Evolutionary conservation across 257 asterid species (phyloP), one percentile per base, ranked within the genome.

Genomic region (Solanum peruvianum): DNA sequence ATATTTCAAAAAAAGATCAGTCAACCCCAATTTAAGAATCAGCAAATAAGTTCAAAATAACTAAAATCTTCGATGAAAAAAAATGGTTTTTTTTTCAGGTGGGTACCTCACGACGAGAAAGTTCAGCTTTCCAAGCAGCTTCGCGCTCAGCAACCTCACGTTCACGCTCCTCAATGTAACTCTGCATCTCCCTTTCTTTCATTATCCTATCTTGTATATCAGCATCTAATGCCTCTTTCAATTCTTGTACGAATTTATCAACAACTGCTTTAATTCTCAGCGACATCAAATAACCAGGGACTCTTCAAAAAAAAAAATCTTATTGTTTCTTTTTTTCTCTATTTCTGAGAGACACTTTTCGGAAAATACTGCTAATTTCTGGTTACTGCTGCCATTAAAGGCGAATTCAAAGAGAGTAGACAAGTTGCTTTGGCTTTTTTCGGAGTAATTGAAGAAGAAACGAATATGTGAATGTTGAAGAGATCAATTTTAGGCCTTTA

Each of bases 151-250:
- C 98, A 70, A 97, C 99, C 91, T 97, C 99, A 6, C 99, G 98
- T 85, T 97, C 98, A 6, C 99, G 96, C 86, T 97, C 98, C 88
- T 94, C 98, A 5, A 97, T 97, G 89, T 97, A 97, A 90, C 99
- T 95, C 94, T 97, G 99, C 99, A 97, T 94, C 95, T 97, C 99
- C 88, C 98, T 91, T 88, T 97, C 99, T 93, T 97, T 97, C 99
- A 97, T 94, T 71, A 94, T 92, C 89, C 99, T 90, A 87, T 97
- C 99, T 89, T 95, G 98, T 89, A 95, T 94, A 91, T 97, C 98
- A 13, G 99, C 99, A 91, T 95, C 98, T 66, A 97, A 91, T 60
- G 99, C 99, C 87, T 97, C 98, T 92, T 95, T 95, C 88, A 97
- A 92, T 95, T 97, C 99, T 87, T 94, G 95, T 72, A 97, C 99